These are phyloP conservation scores for Aspergillus glaucus DNA, from an alignment of 2,329 filamentous ascomycete genomes.

Conservation along the genomic window DNA sequence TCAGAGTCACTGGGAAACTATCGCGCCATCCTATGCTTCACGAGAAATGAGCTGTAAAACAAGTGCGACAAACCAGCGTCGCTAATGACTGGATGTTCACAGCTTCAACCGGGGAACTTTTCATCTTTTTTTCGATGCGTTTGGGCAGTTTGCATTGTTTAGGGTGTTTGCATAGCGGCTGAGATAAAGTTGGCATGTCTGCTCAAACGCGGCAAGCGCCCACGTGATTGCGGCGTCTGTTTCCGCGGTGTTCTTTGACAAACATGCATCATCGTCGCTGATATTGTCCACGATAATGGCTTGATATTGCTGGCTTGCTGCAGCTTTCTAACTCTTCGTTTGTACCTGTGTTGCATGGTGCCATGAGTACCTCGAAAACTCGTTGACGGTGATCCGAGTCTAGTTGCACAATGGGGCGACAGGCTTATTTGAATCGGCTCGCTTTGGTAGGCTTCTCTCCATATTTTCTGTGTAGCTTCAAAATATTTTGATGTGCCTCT, in stretches of 20 bases:
- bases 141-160: slow-evolving; percentile 25
- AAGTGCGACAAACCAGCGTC: slow-evolving; percentile 10
- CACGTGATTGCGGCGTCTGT: slow-evolving; percentile 7
- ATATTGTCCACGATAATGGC: not conserved
- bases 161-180: not conserved
- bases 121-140: slow-evolving; percentile 28
- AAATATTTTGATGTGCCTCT: not conserved
- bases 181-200: not conserved
- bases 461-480: not conserved
- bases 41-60: slow-evolving; percentile 11
- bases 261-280: not conserved
- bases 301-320: not conserved
- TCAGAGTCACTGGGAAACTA: slow-evolving; percentile 5
- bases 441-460: slow-evolving; percentile 36
- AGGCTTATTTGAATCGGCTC: slow-evolving; percentile 40
- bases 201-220: slow-evolving; percentile 13
- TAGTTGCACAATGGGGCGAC: slow-evolving; percentile 35
- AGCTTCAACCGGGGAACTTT: slow-evolving; percentile 24
- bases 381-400: not conserved
- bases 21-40: slow-evolving; percentile 13
- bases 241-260: not conserved
- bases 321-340: not conserved
- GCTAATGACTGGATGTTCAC: slow-evolving; percentile 13
- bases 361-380: not conserved
- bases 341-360: not conserved